Evolutionary conservation across 2,329 filamentous ascomycete species (phyloP).

Genomic region (Talaromyces funiculosus): DNA sequence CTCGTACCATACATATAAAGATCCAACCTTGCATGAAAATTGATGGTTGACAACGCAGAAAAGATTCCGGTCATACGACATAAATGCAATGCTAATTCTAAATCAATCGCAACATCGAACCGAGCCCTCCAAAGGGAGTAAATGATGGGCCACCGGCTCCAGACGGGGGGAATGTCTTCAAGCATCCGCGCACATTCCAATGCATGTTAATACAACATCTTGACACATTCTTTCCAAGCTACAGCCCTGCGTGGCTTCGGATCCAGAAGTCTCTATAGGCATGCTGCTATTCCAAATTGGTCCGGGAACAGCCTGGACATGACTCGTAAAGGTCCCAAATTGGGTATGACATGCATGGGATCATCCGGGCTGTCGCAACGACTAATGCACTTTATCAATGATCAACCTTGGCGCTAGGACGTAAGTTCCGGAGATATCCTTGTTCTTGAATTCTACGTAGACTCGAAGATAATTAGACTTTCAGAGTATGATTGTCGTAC

Average conservation of each 20-base stretch:
- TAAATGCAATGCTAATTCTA: neutral
- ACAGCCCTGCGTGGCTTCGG: too few relatives aligned
- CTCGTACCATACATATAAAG: neutral
- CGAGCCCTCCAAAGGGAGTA: neutral
- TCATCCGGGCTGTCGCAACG: neutral
- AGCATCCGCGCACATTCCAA: neutral
- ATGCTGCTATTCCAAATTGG: neutral
- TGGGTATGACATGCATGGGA: neutral
- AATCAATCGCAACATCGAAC: neutral
- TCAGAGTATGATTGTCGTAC: neutral
- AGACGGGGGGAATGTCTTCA: neutral
- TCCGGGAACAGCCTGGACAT: neutral
- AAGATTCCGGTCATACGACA: neutral
- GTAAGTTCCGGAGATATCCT: neutral
- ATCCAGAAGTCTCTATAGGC: too few relatives aligned
- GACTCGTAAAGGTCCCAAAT: neutral
- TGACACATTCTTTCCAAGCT: neutral
- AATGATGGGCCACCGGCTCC: neutral
- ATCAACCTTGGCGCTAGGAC: neutral
- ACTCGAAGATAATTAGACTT: too few relatives aligned
- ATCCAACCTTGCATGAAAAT: neutral
- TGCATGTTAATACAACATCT: neutral
- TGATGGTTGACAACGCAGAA: neutral
- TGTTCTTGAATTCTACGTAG: too few relatives aligned
- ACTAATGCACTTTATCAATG: neutral